These are phyloP conservation scores for Erodium trifolium DNA, from an alignment of 441 rosid species.

Conservation along the genomic window DNA sequence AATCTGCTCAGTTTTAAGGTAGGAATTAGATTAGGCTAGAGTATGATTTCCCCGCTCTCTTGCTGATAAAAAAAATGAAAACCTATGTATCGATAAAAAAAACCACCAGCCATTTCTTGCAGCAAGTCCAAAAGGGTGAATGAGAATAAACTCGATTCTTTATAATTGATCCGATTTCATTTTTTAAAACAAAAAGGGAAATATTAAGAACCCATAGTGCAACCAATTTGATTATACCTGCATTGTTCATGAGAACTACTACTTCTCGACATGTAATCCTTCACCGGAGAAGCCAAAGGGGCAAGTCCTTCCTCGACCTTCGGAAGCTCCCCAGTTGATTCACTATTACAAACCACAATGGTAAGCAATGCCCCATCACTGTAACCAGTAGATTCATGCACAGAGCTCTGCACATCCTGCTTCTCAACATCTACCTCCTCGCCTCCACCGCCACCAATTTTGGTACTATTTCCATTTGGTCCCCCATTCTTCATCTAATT, in stretches of 20 bases:
- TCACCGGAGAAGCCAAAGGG: too few relatives aligned
- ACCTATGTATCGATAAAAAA: neutral
- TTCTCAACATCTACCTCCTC: slow-evolving; percentile 37
- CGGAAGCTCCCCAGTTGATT: too few relatives aligned
- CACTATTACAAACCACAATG: too few relatives aligned
- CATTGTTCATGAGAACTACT: slow-evolving; percentile 45
- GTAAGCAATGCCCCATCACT: too few relatives aligned
- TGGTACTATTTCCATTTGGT: slow-evolving; percentile 19
- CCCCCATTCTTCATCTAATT: slow-evolving; percentile 45
- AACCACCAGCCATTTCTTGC: neutral
- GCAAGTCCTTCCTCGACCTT: too few relatives aligned
- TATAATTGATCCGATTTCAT: neutral
- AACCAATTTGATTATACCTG: slow-evolving; percentile 29
- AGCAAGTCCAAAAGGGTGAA: neutral
- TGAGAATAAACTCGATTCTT: neutral
- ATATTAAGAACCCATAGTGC: neutral
- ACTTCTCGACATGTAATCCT: too few relatives aligned
- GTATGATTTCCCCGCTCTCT: too few relatives aligned
- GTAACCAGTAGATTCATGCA: neutral
- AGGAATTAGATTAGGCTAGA: too few relatives aligned
- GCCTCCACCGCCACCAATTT: slow-evolving; percentile 16
- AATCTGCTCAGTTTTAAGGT: too few relatives aligned
- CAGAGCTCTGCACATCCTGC: slow-evolving; percentile 29
- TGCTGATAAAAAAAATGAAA: neutral
- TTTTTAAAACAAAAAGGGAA: neutral